A percentile compares a stretch with the other conserved stretches of the same genome.
Evolutionary conservation across 768 basidiomycete genomes (phyloP).

Genomic region (Trametes cinnabarina): DNA sequence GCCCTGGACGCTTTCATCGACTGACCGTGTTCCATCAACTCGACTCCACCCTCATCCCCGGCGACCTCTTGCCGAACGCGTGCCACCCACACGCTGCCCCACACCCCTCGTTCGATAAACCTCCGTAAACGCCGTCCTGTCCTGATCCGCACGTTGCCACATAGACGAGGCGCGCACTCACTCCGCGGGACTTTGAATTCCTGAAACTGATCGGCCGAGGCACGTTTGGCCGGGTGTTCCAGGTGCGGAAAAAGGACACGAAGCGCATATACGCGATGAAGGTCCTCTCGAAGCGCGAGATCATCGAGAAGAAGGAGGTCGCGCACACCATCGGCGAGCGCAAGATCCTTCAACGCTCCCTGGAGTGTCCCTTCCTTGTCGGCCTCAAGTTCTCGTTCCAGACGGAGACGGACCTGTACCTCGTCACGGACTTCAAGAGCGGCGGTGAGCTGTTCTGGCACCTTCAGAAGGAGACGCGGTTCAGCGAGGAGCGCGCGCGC

Average conservation of each 20-base stretch:
- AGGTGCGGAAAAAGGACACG: conserved; percentile 97
- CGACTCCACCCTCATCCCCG: background rate
- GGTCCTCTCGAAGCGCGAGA: conserved; percentile 97
- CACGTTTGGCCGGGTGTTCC: conserved; percentile 98
- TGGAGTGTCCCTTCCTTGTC: conserved; percentile 95
- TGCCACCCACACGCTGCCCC: background rate
- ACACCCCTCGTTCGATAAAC: background rate
- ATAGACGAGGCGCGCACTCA: conserved; percentile 80
- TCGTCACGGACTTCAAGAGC: conserved; percentile 98
- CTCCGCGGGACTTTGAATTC: conserved; percentile 97
- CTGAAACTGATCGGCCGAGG: conserved; percentile 98
- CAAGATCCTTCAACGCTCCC: conserved; percentile 92
- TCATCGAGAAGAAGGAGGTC: conserved; percentile 98
- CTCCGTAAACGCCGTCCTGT: background rate
- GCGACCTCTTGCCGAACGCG: background rate
- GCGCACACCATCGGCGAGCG: conserved; percentile 99
- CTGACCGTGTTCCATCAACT: conserved; percentile 7
- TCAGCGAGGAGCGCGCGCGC: conserved; percentile 87
- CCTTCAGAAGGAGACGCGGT: conserved; percentile 91
- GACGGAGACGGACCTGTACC: conserved; percentile 90
- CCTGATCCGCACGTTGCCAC: background rate
- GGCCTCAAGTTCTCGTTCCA: conserved; percentile 99
- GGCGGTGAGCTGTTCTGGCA: conserved; percentile 99
- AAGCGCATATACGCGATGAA: conserved; percentile 99
- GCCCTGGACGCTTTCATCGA: background rate